Base-by-base conservation (phyloP, 768 basidiomycete species). In the Lenzites betulinus region DNA sequence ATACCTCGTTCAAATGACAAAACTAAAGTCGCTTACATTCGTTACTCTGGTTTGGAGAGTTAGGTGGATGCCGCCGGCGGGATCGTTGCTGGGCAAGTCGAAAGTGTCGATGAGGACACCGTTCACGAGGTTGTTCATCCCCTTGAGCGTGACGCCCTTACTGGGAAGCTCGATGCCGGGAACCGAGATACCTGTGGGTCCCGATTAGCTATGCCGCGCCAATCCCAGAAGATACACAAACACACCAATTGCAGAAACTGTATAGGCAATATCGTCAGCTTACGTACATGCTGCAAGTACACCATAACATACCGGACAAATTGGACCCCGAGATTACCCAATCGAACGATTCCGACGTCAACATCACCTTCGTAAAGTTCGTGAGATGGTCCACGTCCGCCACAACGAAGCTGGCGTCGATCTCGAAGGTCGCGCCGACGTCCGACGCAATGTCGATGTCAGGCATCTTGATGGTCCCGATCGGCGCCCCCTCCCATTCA, bases 241-340 rank as follows among this genome's bases (percentile, higher is more conserved):
- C 55, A 16, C 9, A 23, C 49, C 54, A 50, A 35, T 23, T 33
- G 49, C 26, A 15, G 51, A 30, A 15, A 23, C 51, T 56, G 35
- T 48, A 52, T 48, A 22, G n/a, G n/a, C 38, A 1, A 35, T 11
- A 1, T 33, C 6, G 33, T 54, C 44, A 52, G 35, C 22, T 36
- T 49, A 44, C 26, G 15, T 1, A 53, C 16, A 15, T 22, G 25
- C n/a, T 7, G 20, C 4, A 33, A 26, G 47, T 25, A 22, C 38
- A 7, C 30, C 61, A 20, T 44, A 51, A 63, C 78, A 50, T 60
- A 83, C 85, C 83, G 43, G 82, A 84, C 53, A 90, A 66, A 67
- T 89, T 86, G 44, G 85, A 78, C 25, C 82, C 84, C 9, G 81
- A 78, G 60, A 90, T 90, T 16, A 80, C 78, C 89, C 89, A 91